Evolutionary conservation across 164 flowering plant genomes (phyloP), one percentile per base, ranked within the genome.

Genomic region (Magnolia sinica): DNA sequence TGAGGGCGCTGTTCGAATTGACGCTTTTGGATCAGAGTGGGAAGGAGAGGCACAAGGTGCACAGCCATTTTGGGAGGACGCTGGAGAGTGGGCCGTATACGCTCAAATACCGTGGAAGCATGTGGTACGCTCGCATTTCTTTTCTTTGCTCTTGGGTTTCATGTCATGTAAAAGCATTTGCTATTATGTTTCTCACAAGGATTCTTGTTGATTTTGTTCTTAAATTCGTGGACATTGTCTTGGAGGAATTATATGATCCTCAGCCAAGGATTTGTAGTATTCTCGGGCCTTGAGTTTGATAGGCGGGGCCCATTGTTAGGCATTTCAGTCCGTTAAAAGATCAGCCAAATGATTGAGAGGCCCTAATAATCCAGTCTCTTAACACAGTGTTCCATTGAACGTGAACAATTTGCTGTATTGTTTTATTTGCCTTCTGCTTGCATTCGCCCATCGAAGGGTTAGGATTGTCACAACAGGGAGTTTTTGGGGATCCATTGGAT

Each of bases 1-100:
- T 94, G 7, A 86, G 96, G 80, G 97, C 98, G 8, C 85, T 94
- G 22, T 94, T 92, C 72, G 95, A 94, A 77, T 79, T 94, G 82
- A 91, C 92, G 29, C 89, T 94, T 20, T 74, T 91, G 87, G 97
- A 94, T 85, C 98, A 94, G 88, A 91, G 96, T 68, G 97, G 96
- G 72, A 90, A 87, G 76, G 95, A 82, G 83, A 85, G 85, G 83
- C 98, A 94, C 78, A 94, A 92, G 86, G 92, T 94, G 73, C 98
- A 94, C 75, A 91, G 87, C 79, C 98, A 94, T 82, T 94, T 94
- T 50, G 98, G 91, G 11, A 86, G 97, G 82, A 81, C 95, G 49
- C 80, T 92, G 71, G 97, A 94, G 80, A 87, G 91, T 31, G 98
- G 95, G 29, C 98, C 98, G 0, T 94, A 94, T 70, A 84, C 98